phyloP scores from a whole-genome alignment of 2,329 filamentous ascomycete genomes.

The Malbranchea cinnamomea region DNA sequence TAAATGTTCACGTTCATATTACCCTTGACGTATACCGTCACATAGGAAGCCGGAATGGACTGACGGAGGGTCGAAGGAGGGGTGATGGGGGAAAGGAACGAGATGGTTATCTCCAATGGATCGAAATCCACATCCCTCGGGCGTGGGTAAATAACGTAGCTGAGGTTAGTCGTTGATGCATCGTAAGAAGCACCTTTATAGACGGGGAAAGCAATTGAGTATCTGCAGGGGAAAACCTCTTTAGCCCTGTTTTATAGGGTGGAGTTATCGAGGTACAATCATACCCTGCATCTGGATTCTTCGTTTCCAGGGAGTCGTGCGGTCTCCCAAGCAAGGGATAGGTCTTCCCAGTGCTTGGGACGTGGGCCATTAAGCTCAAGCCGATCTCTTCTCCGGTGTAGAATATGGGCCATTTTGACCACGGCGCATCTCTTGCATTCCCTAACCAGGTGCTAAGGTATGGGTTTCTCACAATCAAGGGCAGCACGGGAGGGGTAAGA shows the following conservation, averaged over 20 bases:
- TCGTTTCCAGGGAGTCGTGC: slow-evolving; percentile 42
- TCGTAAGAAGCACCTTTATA: slow-evolving; percentile 51
- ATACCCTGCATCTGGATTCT: slow-evolving; percentile 22
- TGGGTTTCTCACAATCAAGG: slow-evolving; percentile 60
- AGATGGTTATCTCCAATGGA: slow-evolving; percentile 35
- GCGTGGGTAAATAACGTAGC: slow-evolving; percentile 41
- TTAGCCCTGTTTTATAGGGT: too few species aligned
- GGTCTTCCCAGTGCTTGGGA: slow-evolving; percentile 43
- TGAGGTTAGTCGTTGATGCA: slow-evolving; percentile 55
- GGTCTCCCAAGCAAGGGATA: slow-evolving; percentile 52
- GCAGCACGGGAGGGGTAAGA: slow-evolving; percentile 50
- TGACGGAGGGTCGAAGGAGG: slow-evolving; percentile 67
- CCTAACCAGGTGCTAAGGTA: slow-evolving; percentile 64
- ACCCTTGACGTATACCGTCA: slow-evolving; percentile 56
- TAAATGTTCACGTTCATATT: slow-evolving; percentile 48
- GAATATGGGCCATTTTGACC: slow-evolving; percentile 78
- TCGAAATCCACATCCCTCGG: slow-evolving; percentile 17
- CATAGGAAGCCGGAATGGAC: slow-evolving; percentile 67
- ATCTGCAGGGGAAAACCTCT: too few species aligned
- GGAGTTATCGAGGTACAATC: too few species aligned
- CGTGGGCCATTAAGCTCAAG: slow-evolving; percentile 46
- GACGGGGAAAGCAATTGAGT: slow-evolving; percentile 41
- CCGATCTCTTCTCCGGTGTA: slow-evolving; percentile 58
- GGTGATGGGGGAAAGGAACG: slow-evolving; percentile 62
- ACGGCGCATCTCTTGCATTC: slow-evolving; percentile 59